Evolutionary conservation across 1,284 basidiomycete species (phyloP), one percentile per base, ranked within the genome.

Genomic region (Termitomyces sp.): DNA sequence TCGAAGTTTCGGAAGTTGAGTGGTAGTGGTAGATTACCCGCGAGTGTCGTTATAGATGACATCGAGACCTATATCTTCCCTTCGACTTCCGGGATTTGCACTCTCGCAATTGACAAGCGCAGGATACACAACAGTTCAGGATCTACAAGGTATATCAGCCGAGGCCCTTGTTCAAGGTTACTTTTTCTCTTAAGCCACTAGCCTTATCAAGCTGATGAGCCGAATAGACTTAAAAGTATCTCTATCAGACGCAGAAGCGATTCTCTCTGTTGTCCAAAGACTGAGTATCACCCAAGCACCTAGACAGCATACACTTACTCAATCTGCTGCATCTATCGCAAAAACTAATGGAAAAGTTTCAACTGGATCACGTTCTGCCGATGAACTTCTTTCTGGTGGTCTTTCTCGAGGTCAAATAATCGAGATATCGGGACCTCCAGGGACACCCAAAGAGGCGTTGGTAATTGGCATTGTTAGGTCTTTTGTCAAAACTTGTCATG

Each of bases 401-500:
- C 64, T 89, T 45, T 68, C 69, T 46, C 72, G 71, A 54, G 83
- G 85, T 9, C 73, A 77, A 56, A 73, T 88, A 55, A 70, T 89
- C 33, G 86, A 89, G 68, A 69, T 89, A 60, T 86, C 84, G 42
- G 86, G 87, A 0, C 83, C 86, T 34, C 87, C 87, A 1, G 87
- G 87, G 39, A 77, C 78, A 44, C 75, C 77, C 10, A 88, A 86
- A 60, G 84, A 84, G 55, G 60, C 60, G 2, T 60, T 86, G 3
- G 76, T 78, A 3, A 64, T 77, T 9, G 72, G 75, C 49, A 72
- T 86, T 46, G 72, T 77, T 14, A 63, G 66, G 35, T 72, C 66
- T 5, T 80, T 82, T 53, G 66, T 78, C 3, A 65, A 75, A 52
- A 63, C 66, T 9, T 69, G 69, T 0, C 72, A 80, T 42, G 72